Evolutionary conservation across 768 basidiomycete genomes (phyloP).

Genomic region (Mycena vulgaris): DNA sequence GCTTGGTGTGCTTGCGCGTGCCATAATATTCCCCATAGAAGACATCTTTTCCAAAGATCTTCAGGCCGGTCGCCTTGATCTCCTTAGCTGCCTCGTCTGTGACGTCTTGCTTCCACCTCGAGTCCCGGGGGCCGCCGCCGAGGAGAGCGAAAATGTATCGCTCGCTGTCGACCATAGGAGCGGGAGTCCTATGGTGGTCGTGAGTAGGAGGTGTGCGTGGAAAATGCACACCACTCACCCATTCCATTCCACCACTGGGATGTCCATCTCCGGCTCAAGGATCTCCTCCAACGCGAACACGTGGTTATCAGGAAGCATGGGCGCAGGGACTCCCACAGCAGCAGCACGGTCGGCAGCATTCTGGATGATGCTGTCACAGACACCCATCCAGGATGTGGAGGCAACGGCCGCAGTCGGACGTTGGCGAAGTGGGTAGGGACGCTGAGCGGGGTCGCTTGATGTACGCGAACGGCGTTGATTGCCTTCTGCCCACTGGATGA

Average conservation of each 20-base stretch:
- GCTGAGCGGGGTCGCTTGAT: background rate
- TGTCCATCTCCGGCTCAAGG: background rate
- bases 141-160: background rate
- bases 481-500: background rate
- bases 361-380: background rate
- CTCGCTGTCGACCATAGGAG: background rate
- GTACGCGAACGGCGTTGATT: background rate
- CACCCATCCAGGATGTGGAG: conserved; percentile 9
- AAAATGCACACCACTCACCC: background rate
- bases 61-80: background rate
- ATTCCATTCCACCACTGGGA: background rate
- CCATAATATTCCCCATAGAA: background rate
- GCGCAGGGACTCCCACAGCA: background rate
- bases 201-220: background rate
- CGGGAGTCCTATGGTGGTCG: background rate
- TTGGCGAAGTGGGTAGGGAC: background rate
- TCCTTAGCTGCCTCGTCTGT: background rate
- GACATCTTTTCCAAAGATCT: background rate
- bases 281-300: background rate
- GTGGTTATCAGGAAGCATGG: background rate
- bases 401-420: background rate
- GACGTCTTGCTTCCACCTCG: background rate
- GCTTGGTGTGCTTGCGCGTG: background rate
- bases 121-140: background rate
- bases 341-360: background rate